A percentile compares a stretch with the other conserved stretches of the same genome.
These are phyloP conservation scores for Carallia brachiata DNA, from an alignment of 345 rosid species.

Conservation along the genomic window DNA sequence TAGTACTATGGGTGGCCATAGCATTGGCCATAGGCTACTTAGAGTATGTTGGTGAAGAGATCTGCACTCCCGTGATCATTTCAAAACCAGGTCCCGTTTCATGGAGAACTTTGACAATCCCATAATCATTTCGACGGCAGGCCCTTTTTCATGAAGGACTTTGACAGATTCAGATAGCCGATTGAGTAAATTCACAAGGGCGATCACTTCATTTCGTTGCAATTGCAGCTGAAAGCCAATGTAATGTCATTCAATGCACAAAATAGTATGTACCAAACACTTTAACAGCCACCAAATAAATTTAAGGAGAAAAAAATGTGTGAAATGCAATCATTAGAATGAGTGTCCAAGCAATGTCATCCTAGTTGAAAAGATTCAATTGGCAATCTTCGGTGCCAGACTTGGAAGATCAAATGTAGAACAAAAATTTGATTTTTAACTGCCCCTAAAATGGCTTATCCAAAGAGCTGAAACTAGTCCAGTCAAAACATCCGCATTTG, in stretches of 20 bases:
- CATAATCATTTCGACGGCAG: conserved; percentile 33
- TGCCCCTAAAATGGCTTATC: no score
- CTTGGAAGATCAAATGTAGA: no score
- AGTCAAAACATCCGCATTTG: no score
- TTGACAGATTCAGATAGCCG: conserved; percentile 70
- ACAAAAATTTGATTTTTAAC: no score
- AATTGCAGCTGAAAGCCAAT: conserved; percentile 49
- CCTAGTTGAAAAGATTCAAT: no score
- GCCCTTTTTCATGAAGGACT: conserved; percentile 56
- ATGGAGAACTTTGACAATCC: conserved; percentile 47
- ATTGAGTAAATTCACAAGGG: conserved; percentile 68
- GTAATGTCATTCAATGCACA: not conserved
- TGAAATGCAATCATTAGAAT: no score
- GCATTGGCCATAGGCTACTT: conserved; percentile 37
- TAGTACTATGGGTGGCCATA: conserved; percentile 21
- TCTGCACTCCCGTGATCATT: conserved; percentile 26
- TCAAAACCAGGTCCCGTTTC: conserved; percentile 55
- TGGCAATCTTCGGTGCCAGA: no score
- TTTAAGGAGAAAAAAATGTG: no score
- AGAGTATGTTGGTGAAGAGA: conserved; percentile 9
- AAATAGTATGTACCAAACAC: not conserved
- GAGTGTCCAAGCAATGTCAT: no score
- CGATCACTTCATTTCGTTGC: conserved; percentile 79
- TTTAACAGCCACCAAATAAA: not conserved
- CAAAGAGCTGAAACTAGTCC: no score